Evolutionary conservation across 805 yeast species (phyloP), one percentile per base, ranked within the genome.

Genomic region (Schwanniomyces occidentalis): DNA sequence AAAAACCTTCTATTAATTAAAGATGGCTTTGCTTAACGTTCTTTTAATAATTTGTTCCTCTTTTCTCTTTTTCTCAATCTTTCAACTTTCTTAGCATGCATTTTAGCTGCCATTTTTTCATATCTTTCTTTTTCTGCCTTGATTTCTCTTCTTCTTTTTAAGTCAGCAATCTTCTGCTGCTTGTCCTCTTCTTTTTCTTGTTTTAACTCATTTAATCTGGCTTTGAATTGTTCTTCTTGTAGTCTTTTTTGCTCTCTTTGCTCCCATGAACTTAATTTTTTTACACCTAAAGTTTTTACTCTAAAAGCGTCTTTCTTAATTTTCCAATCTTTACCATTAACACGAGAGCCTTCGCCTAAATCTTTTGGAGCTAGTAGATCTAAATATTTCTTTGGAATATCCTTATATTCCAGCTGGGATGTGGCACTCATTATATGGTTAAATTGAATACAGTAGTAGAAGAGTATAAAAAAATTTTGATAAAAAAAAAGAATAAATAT

Each of bases 11-110:
- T n/a, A n/a, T n/a, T n/a, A n/a, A n/a, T n/a, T n/a, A n/a, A n/a
- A n/a, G n/a, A n/a, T n/a, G n/a, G n/a, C n/a, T n/a, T 18, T 15
- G 7, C n/a, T 32, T 57, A 85, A 61, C 97, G 96, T 56, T 90
- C 98, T 58, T 82, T 88, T 58, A 90, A 79, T 52, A 89, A 69
- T 67, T 91, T 91, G 69, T 90, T 91, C 66, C 98, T 82, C 83
- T 91, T 91, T 58, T 91, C 99, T 56, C 84, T 81, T 69, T 84
- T 82, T 66, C 85, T 82, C 65, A 91, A 58, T 63, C 99, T 78
- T 45, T 89, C 98, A 25, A 89, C 85, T 69, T 80, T 85, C 80
- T 89, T 90, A 27, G 84, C 84, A 56, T 88, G 91, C 95, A 91
- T 86, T 63, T 84, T 87, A 37, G 77, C 74, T 8, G 95, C 93